Evolutionary conservation across 2,329 filamentous ascomycete species (phyloP).

Genomic region (Arthrinium puccinioides): DNA sequence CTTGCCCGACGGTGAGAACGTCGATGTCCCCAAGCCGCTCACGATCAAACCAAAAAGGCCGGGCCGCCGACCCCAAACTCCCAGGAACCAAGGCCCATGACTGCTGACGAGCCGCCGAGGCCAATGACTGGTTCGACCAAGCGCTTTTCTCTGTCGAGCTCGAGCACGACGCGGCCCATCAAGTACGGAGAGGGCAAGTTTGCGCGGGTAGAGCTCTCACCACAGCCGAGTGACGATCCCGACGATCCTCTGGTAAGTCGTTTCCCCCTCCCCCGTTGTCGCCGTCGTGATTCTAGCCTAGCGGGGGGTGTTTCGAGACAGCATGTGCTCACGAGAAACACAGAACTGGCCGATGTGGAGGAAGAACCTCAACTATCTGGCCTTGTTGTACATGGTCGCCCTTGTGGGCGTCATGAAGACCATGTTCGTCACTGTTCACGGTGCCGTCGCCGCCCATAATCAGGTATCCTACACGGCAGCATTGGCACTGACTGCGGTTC

Average conservation of each 20-base stretch:
- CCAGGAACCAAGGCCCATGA: not conserved
- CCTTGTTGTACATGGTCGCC: constrained; percentile 38
- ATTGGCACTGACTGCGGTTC: constrained; percentile 43
- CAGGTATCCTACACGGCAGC: constrained; percentile 38
- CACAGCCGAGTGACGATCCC: constrained; percentile 47
- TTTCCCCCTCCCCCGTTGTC: not conserved
- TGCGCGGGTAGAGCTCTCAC: constrained; percentile 38
- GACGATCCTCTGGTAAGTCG: constrained; percentile 45
- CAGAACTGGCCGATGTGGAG: constrained; percentile 51
- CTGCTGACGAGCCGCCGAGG: constrained; percentile 1
- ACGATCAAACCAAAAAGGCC: too few relatives aligned
- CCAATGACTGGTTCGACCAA: constrained; percentile 26
- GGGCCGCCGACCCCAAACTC: too few relatives aligned
- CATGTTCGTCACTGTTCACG: constrained; percentile 40
- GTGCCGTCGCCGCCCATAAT: constrained; percentile 33
- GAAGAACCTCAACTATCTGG: constrained; percentile 41
- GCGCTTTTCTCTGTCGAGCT: constrained; percentile 26
- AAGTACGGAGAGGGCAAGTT: constrained; percentile 40
- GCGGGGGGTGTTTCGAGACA: not conserved
- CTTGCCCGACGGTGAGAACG: too few relatives aligned
- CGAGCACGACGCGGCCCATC: constrained; percentile 27
- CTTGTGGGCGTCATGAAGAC: constrained; percentile 47
- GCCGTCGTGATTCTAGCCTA: not conserved
- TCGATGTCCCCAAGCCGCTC: not conserved
- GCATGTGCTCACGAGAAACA: constrained; percentile 3